These are phyloP conservation scores for Plasmodium ovale DNA, from an alignment of 169 alveolate species.

Conservation along the genomic window DNA sequence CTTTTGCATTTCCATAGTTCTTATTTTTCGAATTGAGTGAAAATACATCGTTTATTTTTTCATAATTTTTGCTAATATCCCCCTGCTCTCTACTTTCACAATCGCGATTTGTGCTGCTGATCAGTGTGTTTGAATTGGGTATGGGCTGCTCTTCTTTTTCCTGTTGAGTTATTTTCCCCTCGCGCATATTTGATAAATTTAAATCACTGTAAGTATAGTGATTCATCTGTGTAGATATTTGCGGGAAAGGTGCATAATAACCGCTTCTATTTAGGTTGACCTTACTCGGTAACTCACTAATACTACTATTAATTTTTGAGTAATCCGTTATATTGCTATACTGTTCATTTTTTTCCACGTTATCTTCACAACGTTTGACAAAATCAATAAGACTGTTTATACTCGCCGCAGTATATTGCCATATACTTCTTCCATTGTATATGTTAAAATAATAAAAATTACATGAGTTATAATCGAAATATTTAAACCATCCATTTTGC, in stretches of 20 bases:
- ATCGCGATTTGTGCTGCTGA: no score
- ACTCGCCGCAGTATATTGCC: slow-evolving; percentile 46
- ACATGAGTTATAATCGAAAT: slow-evolving; percentile 58
- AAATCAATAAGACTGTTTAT: slow-evolving; percentile 13
- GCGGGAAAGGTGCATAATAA: neutral
- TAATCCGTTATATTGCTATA: neutral
- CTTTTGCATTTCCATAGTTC: neutral
- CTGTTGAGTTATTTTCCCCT: neutral
- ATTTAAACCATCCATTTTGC: slow-evolving; percentile 71
- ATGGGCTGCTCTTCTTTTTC: neutral
- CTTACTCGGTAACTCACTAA: neutral
- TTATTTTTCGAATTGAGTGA: neutral
- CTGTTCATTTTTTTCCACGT: neutral
- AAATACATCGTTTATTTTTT: neutral
- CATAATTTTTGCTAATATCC: neutral
- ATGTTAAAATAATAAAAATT: slow-evolving; percentile 61
- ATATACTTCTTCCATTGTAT: slow-evolving; percentile 37
- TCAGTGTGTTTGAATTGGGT: neutral
- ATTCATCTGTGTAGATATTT: neutral
- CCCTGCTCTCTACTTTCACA: neutral
- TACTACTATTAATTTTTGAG: neutral
- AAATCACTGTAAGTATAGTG: neutral
- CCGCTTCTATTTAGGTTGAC: neutral
- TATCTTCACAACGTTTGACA: slow-evolving; percentile 24
- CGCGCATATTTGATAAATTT: slow-evolving; percentile 14